Evolutionary conservation across 1,139 yeast genomes (phyloP).

Genomic region (Lodderomyces parapsilosis): DNA sequence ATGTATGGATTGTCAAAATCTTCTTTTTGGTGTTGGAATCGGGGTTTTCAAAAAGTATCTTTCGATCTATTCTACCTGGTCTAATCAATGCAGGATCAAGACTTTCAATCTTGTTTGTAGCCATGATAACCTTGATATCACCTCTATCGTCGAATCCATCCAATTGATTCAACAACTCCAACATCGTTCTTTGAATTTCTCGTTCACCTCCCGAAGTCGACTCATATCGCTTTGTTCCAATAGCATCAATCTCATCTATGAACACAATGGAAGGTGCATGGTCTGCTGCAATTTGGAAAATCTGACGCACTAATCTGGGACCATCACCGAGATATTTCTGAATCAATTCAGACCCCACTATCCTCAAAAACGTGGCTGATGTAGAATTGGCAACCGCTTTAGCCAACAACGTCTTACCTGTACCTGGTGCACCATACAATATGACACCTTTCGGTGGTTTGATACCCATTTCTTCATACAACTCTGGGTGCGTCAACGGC

Average conservation of each 20-base stretch:
- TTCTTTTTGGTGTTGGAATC: conserved; percentile 91
- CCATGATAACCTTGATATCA: conserved; percentile 98
- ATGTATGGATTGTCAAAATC: conserved; percentile 89
- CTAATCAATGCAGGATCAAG: conserved; percentile 97
- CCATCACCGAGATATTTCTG: conserved; percentile 98
- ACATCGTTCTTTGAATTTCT: conserved; percentile 97
- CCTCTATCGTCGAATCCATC: conserved; percentile 99
- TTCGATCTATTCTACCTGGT: conserved; percentile 98
- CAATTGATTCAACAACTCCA: conserved; percentile 91
- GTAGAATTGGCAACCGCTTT: conserved; percentile 99
- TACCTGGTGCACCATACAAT: conserved; percentile 98
- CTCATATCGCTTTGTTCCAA: conserved; percentile 96
- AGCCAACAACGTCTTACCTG: conserved; percentile 95
- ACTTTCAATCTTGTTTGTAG: conserved; percentile 93
- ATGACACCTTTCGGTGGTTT: conserved; percentile 99
- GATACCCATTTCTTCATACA: conserved; percentile 98
- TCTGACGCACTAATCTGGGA: conserved; percentile 90
- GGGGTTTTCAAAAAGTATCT: conserved; percentile 94
- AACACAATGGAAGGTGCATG: conserved; percentile 97
- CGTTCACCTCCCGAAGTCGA: conserved; percentile 97
- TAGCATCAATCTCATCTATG: conserved; percentile 98
- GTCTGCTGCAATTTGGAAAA: conserved; percentile 95
- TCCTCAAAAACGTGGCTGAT: conserved; percentile 91
- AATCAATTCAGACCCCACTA: conserved; percentile 95
- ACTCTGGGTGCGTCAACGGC: conserved; percentile 95